phyloP scores from a whole-genome alignment of 2,329 filamentous ascomycete species.

The Alternaria burnsii region DNA sequence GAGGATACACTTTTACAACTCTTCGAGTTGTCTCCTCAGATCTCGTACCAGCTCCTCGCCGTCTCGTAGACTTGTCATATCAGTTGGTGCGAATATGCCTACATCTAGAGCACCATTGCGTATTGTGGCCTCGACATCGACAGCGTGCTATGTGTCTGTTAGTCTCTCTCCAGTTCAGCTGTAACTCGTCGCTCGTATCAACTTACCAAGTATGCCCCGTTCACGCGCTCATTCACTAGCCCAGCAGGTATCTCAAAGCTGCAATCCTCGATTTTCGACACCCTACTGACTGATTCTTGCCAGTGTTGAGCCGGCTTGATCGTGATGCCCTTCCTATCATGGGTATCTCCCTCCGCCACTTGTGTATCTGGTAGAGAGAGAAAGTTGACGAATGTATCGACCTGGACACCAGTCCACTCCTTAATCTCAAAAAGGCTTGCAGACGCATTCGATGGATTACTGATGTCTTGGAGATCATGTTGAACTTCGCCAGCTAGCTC shows the following conservation, averaged over 20 bases:
- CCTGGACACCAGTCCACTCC: conserved; percentile 74
- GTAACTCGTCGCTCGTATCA: conserved; percentile 9
- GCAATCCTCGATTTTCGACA: conserved; percentile 13
- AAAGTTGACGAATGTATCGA: conserved; percentile 85
- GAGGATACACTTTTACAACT: neutral
- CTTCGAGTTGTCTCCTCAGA: conserved; percentile 28
- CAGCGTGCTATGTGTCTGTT: conserved; percentile 54
- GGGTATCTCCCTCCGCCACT: conserved; percentile 11
- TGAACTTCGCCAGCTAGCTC: conserved; percentile 70
- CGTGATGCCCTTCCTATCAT: conserved; percentile 18
- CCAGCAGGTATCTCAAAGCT: conserved; percentile 27
- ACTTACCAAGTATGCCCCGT: conserved; percentile 52
- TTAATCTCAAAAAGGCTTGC: conserved; percentile 75
- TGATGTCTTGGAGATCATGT: conserved; percentile 70
- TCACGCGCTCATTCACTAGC: conserved; percentile 34
- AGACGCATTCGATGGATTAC: conserved; percentile 61
- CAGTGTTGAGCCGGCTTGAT: conserved; percentile 31
- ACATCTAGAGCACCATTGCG: conserved; percentile 59
- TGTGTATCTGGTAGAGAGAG: conserved; percentile 62
- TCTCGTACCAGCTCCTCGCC: conserved; percentile 49
- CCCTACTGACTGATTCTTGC: conserved; percentile 30
- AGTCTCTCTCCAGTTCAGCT: conserved; percentile 38
- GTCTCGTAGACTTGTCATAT: conserved; percentile 52
- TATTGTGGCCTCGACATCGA: conserved; percentile 65
- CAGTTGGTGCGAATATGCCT: conserved; percentile 60